Evolutionary conservation across 2,329 filamentous ascomycete species (phyloP).

Genomic region (Aschersonia sp.): DNA sequence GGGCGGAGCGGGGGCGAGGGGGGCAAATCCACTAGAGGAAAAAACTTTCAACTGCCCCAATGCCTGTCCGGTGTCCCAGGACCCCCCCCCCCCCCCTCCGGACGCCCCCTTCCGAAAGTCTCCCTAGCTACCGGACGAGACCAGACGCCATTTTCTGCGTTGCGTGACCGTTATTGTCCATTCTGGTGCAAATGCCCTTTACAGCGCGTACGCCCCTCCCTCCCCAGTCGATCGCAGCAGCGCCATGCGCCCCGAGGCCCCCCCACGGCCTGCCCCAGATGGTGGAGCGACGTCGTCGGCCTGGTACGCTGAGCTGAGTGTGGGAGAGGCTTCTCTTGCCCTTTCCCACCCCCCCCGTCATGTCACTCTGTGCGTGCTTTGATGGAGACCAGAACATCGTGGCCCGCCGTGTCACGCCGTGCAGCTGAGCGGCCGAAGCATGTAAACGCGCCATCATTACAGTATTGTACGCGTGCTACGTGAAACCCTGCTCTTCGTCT

Average conservation of each 20-base stretch:
- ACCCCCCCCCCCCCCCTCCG: neutral
- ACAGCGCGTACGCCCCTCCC: neutral
- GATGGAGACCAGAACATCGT: neutral
- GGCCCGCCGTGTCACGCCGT: neutral
- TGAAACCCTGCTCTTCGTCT: no score
- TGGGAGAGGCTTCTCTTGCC: neutral
- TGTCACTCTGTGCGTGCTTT: neutral
- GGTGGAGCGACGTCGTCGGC: conserved; percentile 1
- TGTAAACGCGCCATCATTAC: no score
- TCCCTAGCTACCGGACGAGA: neutral
- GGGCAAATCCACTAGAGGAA: no score
- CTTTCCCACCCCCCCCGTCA: neutral
- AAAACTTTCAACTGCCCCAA: no score
- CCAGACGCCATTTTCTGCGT: neutral
- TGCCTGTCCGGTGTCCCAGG: no score
- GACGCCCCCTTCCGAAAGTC: neutral
- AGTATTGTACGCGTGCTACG: no score
- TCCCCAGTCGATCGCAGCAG: neutral
- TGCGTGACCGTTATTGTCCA: neutral
- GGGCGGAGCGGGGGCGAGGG: no score
- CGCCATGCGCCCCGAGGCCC: neutral
- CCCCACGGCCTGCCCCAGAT: neutral
- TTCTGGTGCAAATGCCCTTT: neutral
- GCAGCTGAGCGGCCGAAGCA: neutral
- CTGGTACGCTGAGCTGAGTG: neutral